Evolutionary conservation across 176 grass and related monocot species (phyloP).

Genomic region (Ensete ventricosum): DNA sequence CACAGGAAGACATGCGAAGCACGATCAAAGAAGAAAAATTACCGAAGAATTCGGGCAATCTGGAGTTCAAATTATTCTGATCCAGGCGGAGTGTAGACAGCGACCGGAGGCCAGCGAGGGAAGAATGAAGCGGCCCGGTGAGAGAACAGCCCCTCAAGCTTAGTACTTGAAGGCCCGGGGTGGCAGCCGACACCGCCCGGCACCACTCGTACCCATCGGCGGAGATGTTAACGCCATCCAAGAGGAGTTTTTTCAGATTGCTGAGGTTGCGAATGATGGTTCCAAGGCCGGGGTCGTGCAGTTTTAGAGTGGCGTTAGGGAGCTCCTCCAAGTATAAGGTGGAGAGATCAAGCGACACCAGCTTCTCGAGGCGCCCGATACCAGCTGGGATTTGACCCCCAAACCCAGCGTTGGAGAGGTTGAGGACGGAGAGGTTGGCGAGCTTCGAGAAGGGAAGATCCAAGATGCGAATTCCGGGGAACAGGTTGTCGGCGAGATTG

Average conservation of each 20-base stretch:
- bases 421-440: slow-evolving; percentile 28
- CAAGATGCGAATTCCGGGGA: slow-evolving; percentile 19
- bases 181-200: slow-evolving; percentile 19
- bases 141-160: slow-evolving; percentile 15
- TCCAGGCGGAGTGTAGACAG: slow-evolving; percentile 24
- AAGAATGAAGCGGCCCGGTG: slow-evolving; percentile 16
- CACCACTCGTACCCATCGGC: slow-evolving; percentile 24
- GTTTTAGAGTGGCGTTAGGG: neutral
- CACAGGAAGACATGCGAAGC: slow-evolving; percentile 25
- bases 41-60: slow-evolving; percentile 33
- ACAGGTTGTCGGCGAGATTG: slow-evolving; percentile 32
- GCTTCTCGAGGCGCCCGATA: slow-evolving; percentile 25
- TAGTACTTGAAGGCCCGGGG: slow-evolving; percentile 25
- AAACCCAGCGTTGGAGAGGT: slow-evolving; percentile 43
- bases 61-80: slow-evolving; percentile 22
- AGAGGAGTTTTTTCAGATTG: slow-evolving; percentile 28
- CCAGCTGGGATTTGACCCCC: slow-evolving; percentile 26
- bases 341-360: slow-evolving; percentile 41
- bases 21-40: slow-evolving; percentile 27
- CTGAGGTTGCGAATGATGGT: slow-evolving; percentile 33
- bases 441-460: slow-evolving; percentile 30
- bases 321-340: neutral
- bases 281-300: slow-evolving; percentile 17
- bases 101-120: slow-evolving; percentile 13
- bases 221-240: slow-evolving; percentile 32